A percentile compares a stretch with the other conserved stretches of the same genome.
Conservation (phyloP, 1,139 yeast genomes). For the Zygotorulaspora mrakii region DNA sequence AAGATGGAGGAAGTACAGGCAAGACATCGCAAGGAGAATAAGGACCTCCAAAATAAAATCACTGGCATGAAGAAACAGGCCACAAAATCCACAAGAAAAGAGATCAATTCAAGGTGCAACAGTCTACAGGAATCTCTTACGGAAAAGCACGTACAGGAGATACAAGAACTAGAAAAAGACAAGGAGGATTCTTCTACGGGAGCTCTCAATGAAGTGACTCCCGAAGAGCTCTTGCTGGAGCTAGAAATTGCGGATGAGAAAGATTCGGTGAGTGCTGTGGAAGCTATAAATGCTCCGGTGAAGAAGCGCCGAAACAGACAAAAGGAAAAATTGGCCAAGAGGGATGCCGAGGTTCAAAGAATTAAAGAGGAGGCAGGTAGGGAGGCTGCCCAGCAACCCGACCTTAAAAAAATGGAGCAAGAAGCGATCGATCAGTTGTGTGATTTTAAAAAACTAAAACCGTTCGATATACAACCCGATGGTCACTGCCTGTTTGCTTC, state of each 20-base stretch:
- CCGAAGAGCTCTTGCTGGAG: conserved; percentile 61
- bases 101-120: conserved; percentile 51
- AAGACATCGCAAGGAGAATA: conserved; percentile 65
- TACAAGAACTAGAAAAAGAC: conserved; percentile 30
- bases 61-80: conserved; percentile 83
- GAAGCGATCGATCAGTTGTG: conserved; percentile 58
- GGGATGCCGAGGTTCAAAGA: conserved; percentile 65
- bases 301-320: conserved; percentile 61
- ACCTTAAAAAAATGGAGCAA: conserved; percentile 66
- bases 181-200: conserved; percentile 25
- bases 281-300: conserved; percentile 21
- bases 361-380: conserved; percentile 62
- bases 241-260: conserved; percentile 40
- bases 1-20: conserved; percentile 49
- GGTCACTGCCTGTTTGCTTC: conserved; percentile 94
- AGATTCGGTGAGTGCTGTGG: conserved; percentile 14
- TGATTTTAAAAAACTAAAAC: conserved; percentile 44
- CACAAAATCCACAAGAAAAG: conserved; percentile 70
- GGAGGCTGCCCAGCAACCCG: conserved; percentile 67
- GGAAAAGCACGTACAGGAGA: conserved; percentile 51
- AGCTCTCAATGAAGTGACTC: conserved; percentile 48
- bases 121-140: conserved; percentile 56
- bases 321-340: conserved; percentile 72
- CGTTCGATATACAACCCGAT: conserved; percentile 76
- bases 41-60: conserved; percentile 60